Base-by-base conservation (phyloP, 2,329 filamentous ascomycete species). In the Xylariaceae sp. region DNA sequence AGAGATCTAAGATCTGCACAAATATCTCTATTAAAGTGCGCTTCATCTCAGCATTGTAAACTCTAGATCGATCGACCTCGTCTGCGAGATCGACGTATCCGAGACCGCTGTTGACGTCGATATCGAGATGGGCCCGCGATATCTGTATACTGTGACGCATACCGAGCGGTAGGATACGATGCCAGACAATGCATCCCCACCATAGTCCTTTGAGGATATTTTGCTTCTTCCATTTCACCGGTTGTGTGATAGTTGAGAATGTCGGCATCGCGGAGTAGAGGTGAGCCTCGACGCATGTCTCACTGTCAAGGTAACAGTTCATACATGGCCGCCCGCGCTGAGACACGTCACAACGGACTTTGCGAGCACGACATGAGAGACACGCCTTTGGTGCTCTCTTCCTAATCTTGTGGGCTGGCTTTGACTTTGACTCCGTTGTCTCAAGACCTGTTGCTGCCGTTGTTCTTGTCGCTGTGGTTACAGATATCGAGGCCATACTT, bases 151-250 rank as follows among this genome's bases (percentile, higher is more conserved):
- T 67, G 10, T 74, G 67, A n/a, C 75, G 67, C 48, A 77, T 66
- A 4, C 74, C 70, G 7, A 79, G 63, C 4, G 69, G 67, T 21
- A 79, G 52, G 16, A 74, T 71, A 32, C 74, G 67, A 55, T 78
- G 75, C 10, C 76, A 71, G 5, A 78, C 64, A 33, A 79, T 64
- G 47, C 75, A 76, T 46, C 73, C 75, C 75, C 75, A 79, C 75
- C 75, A 78, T 6, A 79, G 58, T 2, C 74, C 64, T 57, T 77
- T 79, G 23, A 72, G 65, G 6, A 66, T 61, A 48, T 67, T 65
- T 44, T 68, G 63, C 48, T 68, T 67, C 50, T 65, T 64, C 8
- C 62, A 53, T 36, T 67, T 60, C 8, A 64, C 50, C 1, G 64
- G 62, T 5, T 64, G 61, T 8, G 57, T 58, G 5, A 50, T 42